Percentiles rank a stretch among this genome's conserved stretches.
These are phyloP conservation scores for Suhomyces kilbournensis DNA, from an alignment of 805 yeast genomes.

Conservation along the genomic window DNA sequence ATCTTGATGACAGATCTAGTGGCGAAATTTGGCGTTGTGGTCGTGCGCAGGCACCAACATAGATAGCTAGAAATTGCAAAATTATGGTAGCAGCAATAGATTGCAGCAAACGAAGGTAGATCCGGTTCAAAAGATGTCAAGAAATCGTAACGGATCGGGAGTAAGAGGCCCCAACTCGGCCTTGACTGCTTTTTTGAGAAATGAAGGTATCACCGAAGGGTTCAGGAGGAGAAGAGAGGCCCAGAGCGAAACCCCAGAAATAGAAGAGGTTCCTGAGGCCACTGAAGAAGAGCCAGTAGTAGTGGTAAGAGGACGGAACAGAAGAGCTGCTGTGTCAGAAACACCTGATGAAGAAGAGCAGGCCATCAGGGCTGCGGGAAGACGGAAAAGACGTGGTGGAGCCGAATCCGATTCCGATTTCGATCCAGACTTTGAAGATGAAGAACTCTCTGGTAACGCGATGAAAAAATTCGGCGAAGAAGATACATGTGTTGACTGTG, in stretches of 20 bases:
- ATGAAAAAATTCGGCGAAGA: conserved; percentile 46
- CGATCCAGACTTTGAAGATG: conserved; percentile 26
- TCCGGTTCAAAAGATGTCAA: background rate
- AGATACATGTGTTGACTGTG: conserved; percentile 65
- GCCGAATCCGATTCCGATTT: conserved; percentile 36
- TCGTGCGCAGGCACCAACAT: background rate
- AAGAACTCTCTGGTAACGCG: conserved; percentile 16
- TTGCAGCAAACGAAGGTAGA: background rate
- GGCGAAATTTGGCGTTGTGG: background rate
- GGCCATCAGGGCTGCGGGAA: conserved; percentile 35
- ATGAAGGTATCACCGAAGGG: conserved; percentile 85
- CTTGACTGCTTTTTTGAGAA: conserved; percentile 79
- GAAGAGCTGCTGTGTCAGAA: background rate
- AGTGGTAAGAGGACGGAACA: background rate
- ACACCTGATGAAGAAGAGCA: conserved; percentile 22
- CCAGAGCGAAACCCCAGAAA: conserved; percentile 15
- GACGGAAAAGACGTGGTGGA: conserved; percentile 40
- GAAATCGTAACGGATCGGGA: conserved; percentile 11
- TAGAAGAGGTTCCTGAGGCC: conserved; percentile 17
- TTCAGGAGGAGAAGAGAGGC: conserved; percentile 47
- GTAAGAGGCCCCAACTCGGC: conserved; percentile 78
- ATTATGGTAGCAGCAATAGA: background rate
- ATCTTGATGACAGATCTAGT: background rate
- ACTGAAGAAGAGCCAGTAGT: conserved; percentile 11
- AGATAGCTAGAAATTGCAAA: background rate